A percentile compares a stretch with the other conserved stretches of the same genome.
Evolutionary conservation across 805 yeast genomes (phyloP).

Genomic region (Blastobotrys chiropterorum): DNA sequence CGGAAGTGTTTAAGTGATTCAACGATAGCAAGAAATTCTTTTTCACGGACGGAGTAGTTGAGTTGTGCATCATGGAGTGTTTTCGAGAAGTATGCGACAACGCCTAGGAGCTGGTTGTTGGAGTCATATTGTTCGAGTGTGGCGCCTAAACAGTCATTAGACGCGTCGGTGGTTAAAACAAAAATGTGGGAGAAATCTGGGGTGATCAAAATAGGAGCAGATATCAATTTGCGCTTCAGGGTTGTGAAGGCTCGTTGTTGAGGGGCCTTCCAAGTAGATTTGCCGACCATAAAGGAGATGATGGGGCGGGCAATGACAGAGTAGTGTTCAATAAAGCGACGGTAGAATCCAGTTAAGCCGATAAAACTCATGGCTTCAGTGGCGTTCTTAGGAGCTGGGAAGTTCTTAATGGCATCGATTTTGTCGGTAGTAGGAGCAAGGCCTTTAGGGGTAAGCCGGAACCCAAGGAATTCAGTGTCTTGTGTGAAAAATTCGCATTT

Average conservation of each 20-base stretch:
- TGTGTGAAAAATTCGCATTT: conserved; percentile 12
- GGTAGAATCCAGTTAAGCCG: background rate
- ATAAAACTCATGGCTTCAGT: background rate
- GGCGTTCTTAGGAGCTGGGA: background rate
- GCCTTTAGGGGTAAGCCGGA: conserved; percentile 11
- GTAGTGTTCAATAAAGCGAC: background rate
- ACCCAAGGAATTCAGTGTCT: conserved; percentile 14
- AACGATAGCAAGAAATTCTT: conserved; percentile 11
- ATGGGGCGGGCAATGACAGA: background rate
- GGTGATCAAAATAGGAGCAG: background rate
- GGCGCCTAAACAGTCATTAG: background rate
- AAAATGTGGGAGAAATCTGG: background rate
- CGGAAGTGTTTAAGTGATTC: conserved; percentile 8
- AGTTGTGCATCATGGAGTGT: conserved; percentile 3
- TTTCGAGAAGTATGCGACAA: background rate
- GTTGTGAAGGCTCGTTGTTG: background rate
- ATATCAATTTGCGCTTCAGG: background rate
- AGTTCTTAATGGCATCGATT: background rate
- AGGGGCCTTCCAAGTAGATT: background rate
- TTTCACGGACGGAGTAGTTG: conserved; percentile 10
- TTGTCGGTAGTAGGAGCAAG: conserved; percentile 1
- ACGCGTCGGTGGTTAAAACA: background rate
- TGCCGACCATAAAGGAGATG: background rate
- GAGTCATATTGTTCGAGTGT: background rate
- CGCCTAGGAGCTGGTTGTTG: background rate